These are phyloP conservation scores for Anisogramma anomala DNA, from an alignment of 2,329 filamentous ascomycete genomes.

Conservation along the genomic window DNA sequence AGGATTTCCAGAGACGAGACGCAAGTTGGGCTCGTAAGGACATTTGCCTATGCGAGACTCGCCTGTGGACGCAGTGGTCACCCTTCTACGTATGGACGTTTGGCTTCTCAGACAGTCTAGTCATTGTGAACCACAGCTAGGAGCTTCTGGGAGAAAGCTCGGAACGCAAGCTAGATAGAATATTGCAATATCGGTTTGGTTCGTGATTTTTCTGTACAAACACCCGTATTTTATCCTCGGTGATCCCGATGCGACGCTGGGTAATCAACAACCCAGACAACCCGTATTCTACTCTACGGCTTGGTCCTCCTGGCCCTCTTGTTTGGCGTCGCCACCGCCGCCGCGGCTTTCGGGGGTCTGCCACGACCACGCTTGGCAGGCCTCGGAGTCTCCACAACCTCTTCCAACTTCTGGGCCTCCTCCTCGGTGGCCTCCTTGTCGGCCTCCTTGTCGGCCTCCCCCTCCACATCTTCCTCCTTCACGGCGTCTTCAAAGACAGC, in stretches of 20 bases:
- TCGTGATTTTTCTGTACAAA: too few species aligned
- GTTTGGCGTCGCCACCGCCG: slow-evolving; percentile 21
- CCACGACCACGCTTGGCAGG: slow-evolving; percentile 16
- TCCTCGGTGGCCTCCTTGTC: slow-evolving; percentile 19
- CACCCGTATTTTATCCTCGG: not conserved
- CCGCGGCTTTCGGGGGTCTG: slow-evolving; percentile 19
- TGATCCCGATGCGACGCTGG: too few species aligned
- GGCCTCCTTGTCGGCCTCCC: slow-evolving; percentile 18
- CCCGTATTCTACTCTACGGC: slow-evolving; percentile 22
- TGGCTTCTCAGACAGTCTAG: too few species aligned
- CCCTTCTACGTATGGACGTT: too few species aligned
- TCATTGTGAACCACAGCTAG: too few species aligned
- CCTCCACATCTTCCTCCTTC: slow-evolving; percentile 23
- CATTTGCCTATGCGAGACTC: too few species aligned
- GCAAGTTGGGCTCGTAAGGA: too few species aligned
- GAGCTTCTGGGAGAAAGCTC: too few species aligned
- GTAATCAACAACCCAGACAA: not conserved
- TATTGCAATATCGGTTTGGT: too few species aligned
- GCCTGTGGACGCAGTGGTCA: too few species aligned
- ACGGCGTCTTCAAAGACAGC: slow-evolving; percentile 25
- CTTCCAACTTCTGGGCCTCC: slow-evolving; percentile 21
- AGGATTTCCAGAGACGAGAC: too few species aligned
- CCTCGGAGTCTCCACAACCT: slow-evolving; percentile 21
- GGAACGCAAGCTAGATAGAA: too few species aligned
- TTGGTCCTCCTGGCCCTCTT: slow-evolving; percentile 23